Evolutionary conservation across 495 filamentous ascomycete species (phyloP), one percentile per base, ranked within the genome.

Genomic region (Penicillium argentinense): DNA sequence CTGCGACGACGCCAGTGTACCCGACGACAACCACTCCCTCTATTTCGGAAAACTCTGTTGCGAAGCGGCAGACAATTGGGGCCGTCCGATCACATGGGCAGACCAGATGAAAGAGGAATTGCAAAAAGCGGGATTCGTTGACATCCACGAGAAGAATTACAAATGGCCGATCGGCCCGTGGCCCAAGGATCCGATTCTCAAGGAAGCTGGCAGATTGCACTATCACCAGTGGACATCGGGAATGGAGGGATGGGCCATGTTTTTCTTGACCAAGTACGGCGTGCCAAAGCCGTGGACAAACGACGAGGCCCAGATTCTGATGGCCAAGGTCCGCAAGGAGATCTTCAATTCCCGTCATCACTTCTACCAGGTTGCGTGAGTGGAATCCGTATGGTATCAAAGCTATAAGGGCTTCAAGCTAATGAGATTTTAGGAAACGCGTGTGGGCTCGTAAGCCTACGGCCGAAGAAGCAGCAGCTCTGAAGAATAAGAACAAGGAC

Each of bases 1-100:
- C 7, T 69, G 64, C 47, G 74, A 78, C 49, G 78, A 80, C 63
- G 55, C 59, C 25, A 68, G 62, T 27, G 47, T 71, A 8, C 52
- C 51, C 13, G 50, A 47, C 9, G 56, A 57, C 34, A 69, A 62
- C 42, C 19, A 47, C 16, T 40, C 76, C 5, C 44, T 37, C 0
- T 37, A 57, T 2, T 62, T 47, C 40, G 54, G 54, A 3, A 30
- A 42, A 2, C 14, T 57, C 0, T 40, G 62, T 22, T 39, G 49
- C 11, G 51, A 44, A 0, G 49, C 49, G 22, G 54, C 40, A 4
- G 29, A 51, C 39, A 45, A 45, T 2, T 45, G 48, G 5, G 54
- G 54, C 8, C 53, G 57, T 2, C 37, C 54, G 0, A 42, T 57
- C 3, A 42, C 42, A 12, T 45, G 29, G n/a, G 36, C 49, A 3